Conservation (phyloP, 1,139 yeast species). For the Zygosaccharomyces sapae region DNA sequence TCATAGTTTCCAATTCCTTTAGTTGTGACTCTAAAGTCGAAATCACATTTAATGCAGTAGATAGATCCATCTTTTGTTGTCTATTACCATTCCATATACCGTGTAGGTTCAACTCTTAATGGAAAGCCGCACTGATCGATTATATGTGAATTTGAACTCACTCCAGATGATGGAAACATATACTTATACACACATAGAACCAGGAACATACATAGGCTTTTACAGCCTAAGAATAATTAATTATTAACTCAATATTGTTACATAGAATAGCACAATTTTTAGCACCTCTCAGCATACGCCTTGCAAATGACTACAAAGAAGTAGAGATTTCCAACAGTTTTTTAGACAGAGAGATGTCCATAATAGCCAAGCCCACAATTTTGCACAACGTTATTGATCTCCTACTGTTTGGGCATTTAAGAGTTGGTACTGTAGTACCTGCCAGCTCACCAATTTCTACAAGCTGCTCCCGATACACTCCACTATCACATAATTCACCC, state of each 20-base stretch:
- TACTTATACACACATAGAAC: not conserved
- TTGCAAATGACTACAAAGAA: not conserved
- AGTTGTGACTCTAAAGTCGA: conserved; percentile 21
- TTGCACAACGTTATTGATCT: conserved; percentile 44
- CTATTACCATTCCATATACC: not conserved
- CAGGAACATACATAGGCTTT: not conserved
- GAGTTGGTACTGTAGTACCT: conserved; percentile 7
- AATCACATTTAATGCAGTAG: conserved; percentile 16
- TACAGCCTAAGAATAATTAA: not conserved
- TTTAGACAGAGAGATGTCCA: conserved; percentile 51
- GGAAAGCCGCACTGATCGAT: not conserved
- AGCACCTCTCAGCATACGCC: not conserved
- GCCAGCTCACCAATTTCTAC: conserved; percentile 45
- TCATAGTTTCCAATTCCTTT: conserved; percentile 18
- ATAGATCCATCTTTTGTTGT: conserved; percentile 5
- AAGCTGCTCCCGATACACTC: conserved; percentile 39
- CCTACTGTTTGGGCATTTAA: conserved; percentile 9
- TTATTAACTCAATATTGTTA: not conserved
- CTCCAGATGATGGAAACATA: not conserved
- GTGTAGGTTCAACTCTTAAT: not conserved
- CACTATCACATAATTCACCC: conserved; percentile 55
- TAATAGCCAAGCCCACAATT: conserved; percentile 56
- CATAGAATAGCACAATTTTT: not conserved
- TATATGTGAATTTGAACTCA: not conserved
- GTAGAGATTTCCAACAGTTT: conserved; percentile 13